Evolutionary conservation across 768 basidiomycete species (phyloP).

Genomic region (Boletellus emodensis): DNA sequence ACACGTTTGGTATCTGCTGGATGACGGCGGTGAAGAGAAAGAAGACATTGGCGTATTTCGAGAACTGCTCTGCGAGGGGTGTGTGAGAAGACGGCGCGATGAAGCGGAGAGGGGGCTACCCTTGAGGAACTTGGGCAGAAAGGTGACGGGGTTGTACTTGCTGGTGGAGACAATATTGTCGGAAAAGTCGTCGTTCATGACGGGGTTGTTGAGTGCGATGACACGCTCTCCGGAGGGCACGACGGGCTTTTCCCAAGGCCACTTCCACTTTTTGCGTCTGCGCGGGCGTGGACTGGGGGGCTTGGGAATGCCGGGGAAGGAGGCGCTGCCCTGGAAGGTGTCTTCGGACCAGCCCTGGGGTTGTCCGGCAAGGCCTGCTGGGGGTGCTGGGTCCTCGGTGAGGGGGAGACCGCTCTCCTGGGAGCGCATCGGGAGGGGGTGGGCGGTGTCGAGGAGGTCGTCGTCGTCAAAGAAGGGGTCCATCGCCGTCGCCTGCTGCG

Average conservation of each 20-base stretch:
- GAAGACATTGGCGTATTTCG: slow-evolving; percentile 97
- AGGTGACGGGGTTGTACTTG: slow-evolving; percentile 88
- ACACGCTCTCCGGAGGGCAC: slow-evolving; percentile 69
- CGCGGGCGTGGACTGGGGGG: slow-evolving; percentile 13
- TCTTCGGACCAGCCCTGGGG: slow-evolving; percentile 73
- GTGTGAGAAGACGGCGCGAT: slow-evolving; percentile 2
- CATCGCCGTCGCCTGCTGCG: slow-evolving; percentile 45
- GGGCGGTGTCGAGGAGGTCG: slow-evolving; percentile 30
- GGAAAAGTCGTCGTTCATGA: slow-evolving; percentile 61
- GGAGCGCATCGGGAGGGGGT: slow-evolving; percentile 35
- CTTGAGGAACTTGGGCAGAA: slow-evolving; percentile 88
- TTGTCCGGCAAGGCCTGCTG: slow-evolving; percentile 53
- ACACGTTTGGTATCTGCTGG: slow-evolving; percentile 97
- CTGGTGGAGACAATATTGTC: slow-evolving; percentile 89
- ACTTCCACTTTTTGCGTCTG: slow-evolving; percentile 52
- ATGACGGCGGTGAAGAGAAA: slow-evolving; percentile 97
- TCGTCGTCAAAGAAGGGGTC: slow-evolving; percentile 81
- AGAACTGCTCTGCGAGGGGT: slow-evolving; percentile 78
- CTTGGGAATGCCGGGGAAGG: slow-evolving; percentile 34
- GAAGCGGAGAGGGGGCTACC: slow-evolving; percentile 48
- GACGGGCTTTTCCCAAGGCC: slow-evolving; percentile 79
- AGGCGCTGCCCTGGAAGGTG: slow-evolving; percentile 41
- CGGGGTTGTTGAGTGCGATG: slow-evolving; percentile 75
- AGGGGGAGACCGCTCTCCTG: slow-evolving; percentile 55
- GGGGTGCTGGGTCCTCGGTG: slow-evolving; percentile 53